These are phyloP conservation scores for Tylopilus subfusipes DNA, from an alignment of 768 basidiomycete genomes.

Conservation along the genomic window DNA sequence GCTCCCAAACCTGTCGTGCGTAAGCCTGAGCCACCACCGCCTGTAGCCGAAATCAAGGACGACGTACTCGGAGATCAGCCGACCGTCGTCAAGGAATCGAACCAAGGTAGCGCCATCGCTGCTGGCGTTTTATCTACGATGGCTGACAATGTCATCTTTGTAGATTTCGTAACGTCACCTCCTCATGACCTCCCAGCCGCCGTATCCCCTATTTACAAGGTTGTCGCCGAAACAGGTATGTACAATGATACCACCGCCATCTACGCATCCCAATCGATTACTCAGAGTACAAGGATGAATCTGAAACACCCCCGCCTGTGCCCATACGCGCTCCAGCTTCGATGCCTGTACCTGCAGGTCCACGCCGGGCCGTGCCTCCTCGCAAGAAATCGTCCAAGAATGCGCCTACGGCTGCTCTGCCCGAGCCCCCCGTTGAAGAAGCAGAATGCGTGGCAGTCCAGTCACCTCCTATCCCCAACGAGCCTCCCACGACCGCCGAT, in stretches of 20 bases:
- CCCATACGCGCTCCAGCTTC: slow-evolving; percentile 43
- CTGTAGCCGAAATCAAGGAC: slow-evolving; percentile 20
- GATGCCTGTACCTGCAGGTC: slow-evolving; percentile 74
- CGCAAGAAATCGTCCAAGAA: slow-evolving; percentile 60
- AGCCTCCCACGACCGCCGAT: slow-evolving; percentile 5
- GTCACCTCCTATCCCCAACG: slow-evolving; percentile 2
- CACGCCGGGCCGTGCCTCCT: slow-evolving; percentile 73
- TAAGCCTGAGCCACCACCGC: slow-evolving; percentile 21
- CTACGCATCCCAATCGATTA: slow-evolving; percentile 3
- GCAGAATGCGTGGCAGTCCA: slow-evolving; percentile 1
- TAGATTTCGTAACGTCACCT: slow-evolving; percentile 16
- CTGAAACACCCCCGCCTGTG: slow-evolving; percentile 29
- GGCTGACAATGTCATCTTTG: slow-evolving; percentile 2
- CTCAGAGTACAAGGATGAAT: slow-evolving; percentile 22
- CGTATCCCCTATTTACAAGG: slow-evolving; percentile 1
- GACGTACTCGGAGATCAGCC: slow-evolving; percentile 16
- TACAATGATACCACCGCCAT: neutral
- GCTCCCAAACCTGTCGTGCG: slow-evolving; percentile 48
- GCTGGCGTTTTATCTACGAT: neutral
- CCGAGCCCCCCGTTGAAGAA: slow-evolving; percentile 27
- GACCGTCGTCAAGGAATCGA: slow-evolving; percentile 4
- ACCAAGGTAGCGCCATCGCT: slow-evolving; percentile 20
- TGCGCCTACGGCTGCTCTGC: slow-evolving; percentile 33
- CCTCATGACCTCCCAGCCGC: slow-evolving; percentile 8
- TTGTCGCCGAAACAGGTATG: slow-evolving; percentile 17